A percentile compares a stretch with the other conserved stretches of the same genome.
phyloP scores from a whole-genome alignment of 1,284 basidiomycete species.

The Wolfiporia cocos region DNA sequence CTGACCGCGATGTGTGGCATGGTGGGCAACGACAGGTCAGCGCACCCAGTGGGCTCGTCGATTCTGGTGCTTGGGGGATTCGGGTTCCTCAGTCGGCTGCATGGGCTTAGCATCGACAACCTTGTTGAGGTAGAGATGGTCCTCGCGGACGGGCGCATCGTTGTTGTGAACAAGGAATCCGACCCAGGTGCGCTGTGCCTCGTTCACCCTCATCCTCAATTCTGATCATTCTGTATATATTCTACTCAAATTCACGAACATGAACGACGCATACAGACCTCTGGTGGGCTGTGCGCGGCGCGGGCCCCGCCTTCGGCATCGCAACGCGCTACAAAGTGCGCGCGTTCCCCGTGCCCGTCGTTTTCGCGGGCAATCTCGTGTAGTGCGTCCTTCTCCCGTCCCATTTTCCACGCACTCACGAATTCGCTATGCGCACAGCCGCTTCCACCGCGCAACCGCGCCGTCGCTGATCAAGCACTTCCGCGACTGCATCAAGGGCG shows the following conservation, averaged over 20 bases:
- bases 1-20: neutral
- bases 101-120: conserved; percentile 83
- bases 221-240: neutral
- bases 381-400: conserved; percentile 43
- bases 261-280: conserved; percentile 54
- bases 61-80: conserved; percentile 88
- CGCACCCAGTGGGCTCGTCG: conserved; percentile 74
- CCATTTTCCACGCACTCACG: conserved; percentile 4
- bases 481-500: conserved; percentile 86
- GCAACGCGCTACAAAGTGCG: conserved; percentile 83
- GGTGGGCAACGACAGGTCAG: conserved; percentile 39
- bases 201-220: neutral
- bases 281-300: conserved; percentile 89
- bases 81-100: conserved; percentile 79
- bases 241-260: neutral
- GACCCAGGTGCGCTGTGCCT: conserved; percentile 44
- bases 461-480: conserved; percentile 87
- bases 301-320: conserved; percentile 79
- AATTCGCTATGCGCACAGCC: conserved; percentile 35
- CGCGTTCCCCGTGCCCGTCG: conserved; percentile 82
- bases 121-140: conserved; percentile 84
- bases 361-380: conserved; percentile 87
- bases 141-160: conserved; percentile 71
- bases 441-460: conserved; percentile 79
- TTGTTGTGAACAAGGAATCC: conserved; percentile 62